Evolutionary conservation across 176 grass and related monocot species (phyloP), one percentile per base, ranked within the genome.

Genomic region (Carex pumila): DNA sequence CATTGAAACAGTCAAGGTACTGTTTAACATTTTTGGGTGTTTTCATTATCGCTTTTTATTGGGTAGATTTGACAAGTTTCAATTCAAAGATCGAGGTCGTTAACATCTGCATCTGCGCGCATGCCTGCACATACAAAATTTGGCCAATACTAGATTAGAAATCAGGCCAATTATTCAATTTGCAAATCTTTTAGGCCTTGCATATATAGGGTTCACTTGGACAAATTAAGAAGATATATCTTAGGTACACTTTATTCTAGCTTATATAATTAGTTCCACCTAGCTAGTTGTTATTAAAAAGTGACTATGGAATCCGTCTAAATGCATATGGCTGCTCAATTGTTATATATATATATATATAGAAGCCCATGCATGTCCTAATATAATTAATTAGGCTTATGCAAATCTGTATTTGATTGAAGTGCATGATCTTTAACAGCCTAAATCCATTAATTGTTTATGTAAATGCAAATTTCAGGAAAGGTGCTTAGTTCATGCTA

Each of bases 1-100:
- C 84, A 91, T 92, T 84, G 87, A 88, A 72, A 92, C 90, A 54
- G 86, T 97, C 79, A 97, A 94, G 93, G 94, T 94, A 89, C 25
- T 43, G 6, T 5, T 39, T 39, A 80, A 3, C 74, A 86, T 7
- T 81, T 80, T 47, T 70, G 21, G 47, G 21, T 76, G 55, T 76
- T 76, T 55, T 50, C 21, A 31, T 76, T 17, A 52, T 31, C 0
- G 2, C 11, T 53, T 76, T 55, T 12, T 55, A 55, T 55, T 76
- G n/a, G 10, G 19, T 75, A 75, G 17, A 55, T 32, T 56, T 17
- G 12, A 54, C 10, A 39, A 61, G 6, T 19, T 81, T 19, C 83
- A 43, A 49, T 2, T 64, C 2, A 75, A 59, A 82, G 72, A 39
- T 39, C 4, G 37, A 74, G n/a, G 68, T 15, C 34, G n/a, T 30